Evolutionary conservation across 495 filamentous ascomycete genomes (phyloP).

Genomic region (Hypoxylon crocopeplum): DNA sequence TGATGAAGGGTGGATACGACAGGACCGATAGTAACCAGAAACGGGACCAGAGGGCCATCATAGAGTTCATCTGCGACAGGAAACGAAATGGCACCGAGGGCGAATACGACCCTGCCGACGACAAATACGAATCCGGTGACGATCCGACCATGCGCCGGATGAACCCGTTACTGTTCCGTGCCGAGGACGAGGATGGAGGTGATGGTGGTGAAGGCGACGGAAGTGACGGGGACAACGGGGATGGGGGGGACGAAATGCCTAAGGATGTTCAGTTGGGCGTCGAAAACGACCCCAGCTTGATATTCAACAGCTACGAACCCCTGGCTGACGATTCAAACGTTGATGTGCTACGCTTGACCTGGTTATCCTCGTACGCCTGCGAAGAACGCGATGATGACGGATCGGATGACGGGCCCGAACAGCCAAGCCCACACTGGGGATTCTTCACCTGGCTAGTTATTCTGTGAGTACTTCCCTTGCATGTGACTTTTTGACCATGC

Average conservation of each 20-base stretch:
- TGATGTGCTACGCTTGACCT: constrained; percentile 73
- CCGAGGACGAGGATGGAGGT: constrained; percentile 37
- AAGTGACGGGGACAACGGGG: constrained; percentile 41
- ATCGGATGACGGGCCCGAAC: constrained; percentile 37
- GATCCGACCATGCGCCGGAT: constrained; percentile 8
- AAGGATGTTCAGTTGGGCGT: constrained; percentile 53
- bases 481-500: too few relatives aligned
- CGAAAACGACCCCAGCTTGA: constrained; percentile 64
- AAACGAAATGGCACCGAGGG: constrained; percentile 74
- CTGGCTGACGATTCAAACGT: constrained; percentile 52
- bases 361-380: constrained; percentile 88
- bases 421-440: constrained; percentile 69
- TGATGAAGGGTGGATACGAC: constrained; percentile 72
- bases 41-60: constrained; percentile 68
- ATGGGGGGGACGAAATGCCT: constrained; percentile 44
- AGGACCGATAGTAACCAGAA: constrained; percentile 48
- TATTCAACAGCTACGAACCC: constrained; percentile 71
- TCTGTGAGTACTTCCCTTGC: constrained; percentile 67
- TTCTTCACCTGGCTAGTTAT: constrained; percentile 98
- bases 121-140: constrained; percentile 44
- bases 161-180: constrained; percentile 21
- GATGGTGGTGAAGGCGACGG: constrained; percentile 42
- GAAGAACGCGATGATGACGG: constrained; percentile 62
- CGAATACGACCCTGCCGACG: constrained; percentile 55
- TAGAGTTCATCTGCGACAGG: constrained; percentile 84